Conservation (phyloP, 108 stramenopile species). For the Nannochloropsis salina region DNA sequence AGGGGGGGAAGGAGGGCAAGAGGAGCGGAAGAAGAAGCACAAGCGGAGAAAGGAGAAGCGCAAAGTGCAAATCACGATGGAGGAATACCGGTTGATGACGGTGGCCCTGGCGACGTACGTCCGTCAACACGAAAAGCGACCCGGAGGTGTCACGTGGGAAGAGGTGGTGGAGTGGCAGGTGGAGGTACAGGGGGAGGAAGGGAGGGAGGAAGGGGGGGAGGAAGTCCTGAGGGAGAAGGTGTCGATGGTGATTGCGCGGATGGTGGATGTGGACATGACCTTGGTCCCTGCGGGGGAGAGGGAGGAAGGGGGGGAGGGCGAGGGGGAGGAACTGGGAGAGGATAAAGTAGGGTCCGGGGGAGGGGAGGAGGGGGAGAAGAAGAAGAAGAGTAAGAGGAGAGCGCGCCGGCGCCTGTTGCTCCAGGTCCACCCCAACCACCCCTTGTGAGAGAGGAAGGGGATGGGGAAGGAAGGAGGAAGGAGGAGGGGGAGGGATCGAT, state of each 20-base stretch:
- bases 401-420: not conserved
- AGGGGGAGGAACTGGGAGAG: constrained; percentile 13
- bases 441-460: not conserved
- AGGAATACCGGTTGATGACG: constrained; percentile 85
- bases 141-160: constrained; percentile 67
- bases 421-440: not conserved
- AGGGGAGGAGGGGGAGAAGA: not conserved
- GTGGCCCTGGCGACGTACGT: constrained; percentile 78
- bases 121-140: constrained; percentile 65
- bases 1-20: not conserved
- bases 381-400: not conserved
- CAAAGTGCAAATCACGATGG: constrained; percentile 86
- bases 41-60: constrained; percentile 66
- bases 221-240: constrained; percentile 68
- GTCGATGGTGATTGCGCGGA: constrained; percentile 60
- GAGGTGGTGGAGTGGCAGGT: constrained; percentile 80
- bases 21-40: constrained; percentile 25
- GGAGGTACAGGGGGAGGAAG: constrained; percentile 59
- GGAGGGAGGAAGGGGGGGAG: constrained; percentile 65
- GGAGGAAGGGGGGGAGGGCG: constrained; percentile 54
- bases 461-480: not conserved
- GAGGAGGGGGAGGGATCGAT: not conserved
- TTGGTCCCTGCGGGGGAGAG: constrained; percentile 55
- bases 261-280: constrained; percentile 65
- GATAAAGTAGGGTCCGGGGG: not conserved